Percentiles rank a stretch among this genome's conserved stretches.
These are phyloP conservation scores for Lentinus polychrous DNA, from an alignment of 1,284 basidiomycete species.

Conservation along the genomic window DNA sequence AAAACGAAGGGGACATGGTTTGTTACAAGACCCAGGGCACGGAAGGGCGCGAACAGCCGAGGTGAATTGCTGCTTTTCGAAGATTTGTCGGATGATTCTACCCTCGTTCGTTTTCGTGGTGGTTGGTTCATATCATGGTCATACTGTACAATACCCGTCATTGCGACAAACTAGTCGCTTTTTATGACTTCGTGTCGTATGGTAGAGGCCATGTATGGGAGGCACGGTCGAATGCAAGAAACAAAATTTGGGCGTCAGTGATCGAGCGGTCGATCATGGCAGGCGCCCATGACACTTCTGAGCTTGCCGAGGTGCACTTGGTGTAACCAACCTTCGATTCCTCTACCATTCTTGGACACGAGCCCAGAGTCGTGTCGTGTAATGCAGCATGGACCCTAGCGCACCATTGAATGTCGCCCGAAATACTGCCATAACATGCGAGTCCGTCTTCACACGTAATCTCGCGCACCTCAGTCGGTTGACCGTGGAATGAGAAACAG, in stretches of 20 bases:
- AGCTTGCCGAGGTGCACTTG: neutral
- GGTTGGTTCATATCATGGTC: constrained; percentile 18
- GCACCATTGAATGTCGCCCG: constrained; percentile 43
- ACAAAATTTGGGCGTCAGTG: too few relatives aligned
- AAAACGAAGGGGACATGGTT: constrained; percentile 89
- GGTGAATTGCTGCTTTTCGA: constrained; percentile 26
- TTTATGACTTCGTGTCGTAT: too few relatives aligned
- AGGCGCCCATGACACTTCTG: too few relatives aligned
- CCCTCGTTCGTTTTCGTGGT: constrained; percentile 27
- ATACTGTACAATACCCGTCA: neutral
- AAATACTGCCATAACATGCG: constrained; percentile 61
- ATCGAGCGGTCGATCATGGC: too few relatives aligned
- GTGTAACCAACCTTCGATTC: too few relatives aligned
- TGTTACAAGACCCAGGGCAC: constrained; percentile 89
- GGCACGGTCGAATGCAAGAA: too few relatives aligned
- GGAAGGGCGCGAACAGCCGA: constrained; percentile 88
- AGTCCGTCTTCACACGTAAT: constrained; percentile 47
- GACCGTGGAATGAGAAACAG: constrained; percentile 10
- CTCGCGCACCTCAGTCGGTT: neutral
- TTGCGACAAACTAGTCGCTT: too few relatives aligned
- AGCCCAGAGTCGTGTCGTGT: too few relatives aligned
- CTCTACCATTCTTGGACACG: too few relatives aligned
- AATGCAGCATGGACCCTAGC: constrained; percentile 26
- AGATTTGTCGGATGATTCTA: constrained; percentile 21
- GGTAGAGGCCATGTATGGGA: too few relatives aligned